Evolutionary conservation across 495 filamentous ascomycete genomes (phyloP), one percentile per base, ranked within the genome.

Genomic region (Hypoxylon intermedium): DNA sequence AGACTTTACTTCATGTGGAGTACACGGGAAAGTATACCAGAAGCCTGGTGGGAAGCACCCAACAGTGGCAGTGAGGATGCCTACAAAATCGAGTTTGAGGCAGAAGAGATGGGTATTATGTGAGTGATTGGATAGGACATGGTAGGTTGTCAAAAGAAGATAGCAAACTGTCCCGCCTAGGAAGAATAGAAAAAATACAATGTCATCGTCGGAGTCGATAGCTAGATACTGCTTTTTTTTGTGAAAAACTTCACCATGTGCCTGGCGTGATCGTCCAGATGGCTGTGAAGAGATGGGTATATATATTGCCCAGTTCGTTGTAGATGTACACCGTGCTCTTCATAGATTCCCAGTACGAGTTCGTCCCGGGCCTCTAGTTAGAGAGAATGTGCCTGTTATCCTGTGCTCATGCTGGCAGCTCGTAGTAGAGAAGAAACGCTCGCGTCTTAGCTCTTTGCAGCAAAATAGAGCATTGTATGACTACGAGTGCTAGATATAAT

Each of bases 351-450:
- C 31, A 34, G 31, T 34, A 34, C 12, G 31, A 34, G 16, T 37
- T 37, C 34, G 34, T 37, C 34, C 16, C 34, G 34, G 34, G 34
- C 34, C 34, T 37, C 34, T 13, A 37, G 12, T 11, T 11, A 13
- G 34, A 15, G n/a, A 15, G n/a, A 37, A 37, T 37, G 34, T 37
- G 34, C 34, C 16, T 13, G 34, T 37, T 37, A 13, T 37, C 34
- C 34, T 37, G 34, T 37, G 34, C 34, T 13, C 34, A 15, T 37
- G 34, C 34, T 37, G 34, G 34, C n/a, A 37, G 34, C 34, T 37
- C n/a, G 34, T 37, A 11, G 34, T 37, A 37, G 34, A 37, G 34
- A 37, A 37, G 34, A 37, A 37, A 6, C n/a, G 2, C 34, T 37
- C 34, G 34, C 34, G 34, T 37, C n/a, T 15, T 37, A 13, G n/a